phyloP scores from a whole-genome alignment of 78 protist genomes.

The Isochrysis galbana region DNA sequence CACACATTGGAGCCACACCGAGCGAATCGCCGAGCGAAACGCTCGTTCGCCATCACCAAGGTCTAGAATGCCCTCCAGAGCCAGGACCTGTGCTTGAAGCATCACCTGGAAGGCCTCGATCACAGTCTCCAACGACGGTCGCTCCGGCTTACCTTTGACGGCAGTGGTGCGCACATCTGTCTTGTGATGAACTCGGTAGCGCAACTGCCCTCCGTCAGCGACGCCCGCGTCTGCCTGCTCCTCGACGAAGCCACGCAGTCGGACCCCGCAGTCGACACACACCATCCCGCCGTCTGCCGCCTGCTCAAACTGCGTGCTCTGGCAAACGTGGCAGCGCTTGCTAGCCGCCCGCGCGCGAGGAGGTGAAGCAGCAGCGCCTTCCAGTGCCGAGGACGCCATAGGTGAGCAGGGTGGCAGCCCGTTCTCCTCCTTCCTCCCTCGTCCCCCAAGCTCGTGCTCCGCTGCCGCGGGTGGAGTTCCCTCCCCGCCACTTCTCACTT shows the following conservation, averaged over 20 bases:
- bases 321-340: not conserved
- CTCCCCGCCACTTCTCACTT: too few species aligned
- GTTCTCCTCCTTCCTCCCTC: too few species aligned
- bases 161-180: not conserved
- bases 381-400: too few species aligned
- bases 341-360: too few species aligned
- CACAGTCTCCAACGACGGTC: not conserved
- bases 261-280: not conserved
- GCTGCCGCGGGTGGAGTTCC: too few species aligned
- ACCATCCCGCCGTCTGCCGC: not conserved
- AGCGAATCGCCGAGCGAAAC: not conserved
- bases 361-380: too few species aligned
- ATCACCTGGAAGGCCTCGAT: not conserved
- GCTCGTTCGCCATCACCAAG: not conserved
- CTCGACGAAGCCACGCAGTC: not conserved
- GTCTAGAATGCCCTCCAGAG: not conserved
- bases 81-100: not conserved
- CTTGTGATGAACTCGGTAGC: not conserved
- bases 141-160: not conserved
- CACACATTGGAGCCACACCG: not conserved
- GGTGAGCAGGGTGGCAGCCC: too few species aligned
- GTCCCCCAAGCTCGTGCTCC: too few species aligned
- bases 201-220: not conserved
- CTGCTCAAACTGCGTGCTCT: not conserved
- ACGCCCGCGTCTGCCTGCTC: not conserved